Evolutionary conservation across 768 basidiomycete genomes (phyloP).

Genomic region (Lactarius evosmus): DNA sequence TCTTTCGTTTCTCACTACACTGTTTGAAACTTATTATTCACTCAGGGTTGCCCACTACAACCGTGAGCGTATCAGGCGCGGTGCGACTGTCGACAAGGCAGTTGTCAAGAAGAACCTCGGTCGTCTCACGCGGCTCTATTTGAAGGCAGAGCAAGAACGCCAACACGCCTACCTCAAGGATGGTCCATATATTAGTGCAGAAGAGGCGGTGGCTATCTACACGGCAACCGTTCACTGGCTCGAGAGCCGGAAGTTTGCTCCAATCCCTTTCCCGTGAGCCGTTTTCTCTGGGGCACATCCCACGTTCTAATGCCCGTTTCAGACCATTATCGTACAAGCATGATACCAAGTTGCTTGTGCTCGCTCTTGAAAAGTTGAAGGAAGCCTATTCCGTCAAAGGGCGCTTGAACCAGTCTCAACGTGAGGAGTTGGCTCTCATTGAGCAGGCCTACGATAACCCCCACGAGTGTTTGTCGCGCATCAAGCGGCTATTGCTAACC

Average conservation of each 20-base stretch:
- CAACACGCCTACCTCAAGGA: constrained; percentile 99
- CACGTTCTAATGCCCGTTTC: constrained; percentile 2
- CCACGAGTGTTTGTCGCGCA: constrained; percentile 96
- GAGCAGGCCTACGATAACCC: constrained; percentile 99
- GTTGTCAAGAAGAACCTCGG: constrained; percentile 99
- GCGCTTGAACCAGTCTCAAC: constrained; percentile 95
- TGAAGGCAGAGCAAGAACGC: constrained; percentile 98
- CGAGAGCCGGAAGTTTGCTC: constrained; percentile 95
- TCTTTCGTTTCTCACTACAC: background rate
- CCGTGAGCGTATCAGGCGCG: constrained; percentile 93
- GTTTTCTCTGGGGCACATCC: background rate
- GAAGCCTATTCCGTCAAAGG: constrained; percentile 98
- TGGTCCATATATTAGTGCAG: constrained; percentile 97
- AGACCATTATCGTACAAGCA: constrained; percentile 98
- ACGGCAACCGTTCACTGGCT: constrained; percentile 99
- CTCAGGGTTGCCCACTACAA: constrained; percentile 92
- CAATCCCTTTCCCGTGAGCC: constrained; percentile 94
- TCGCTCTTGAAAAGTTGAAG: constrained; percentile 97
- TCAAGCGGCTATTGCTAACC: constrained; percentile 94
- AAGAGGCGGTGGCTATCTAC: constrained; percentile 98
- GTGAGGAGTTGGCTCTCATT: constrained; percentile 95
- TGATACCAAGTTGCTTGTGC: constrained; percentile 94
- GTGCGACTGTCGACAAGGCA: constrained; percentile 96
- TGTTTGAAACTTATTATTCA: constrained; percentile 10
- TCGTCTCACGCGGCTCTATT: constrained; percentile 92